Evolutionary conservation across 129 eudicot species (phyloP).

Genomic region (Scalesia atractyloides): DNA sequence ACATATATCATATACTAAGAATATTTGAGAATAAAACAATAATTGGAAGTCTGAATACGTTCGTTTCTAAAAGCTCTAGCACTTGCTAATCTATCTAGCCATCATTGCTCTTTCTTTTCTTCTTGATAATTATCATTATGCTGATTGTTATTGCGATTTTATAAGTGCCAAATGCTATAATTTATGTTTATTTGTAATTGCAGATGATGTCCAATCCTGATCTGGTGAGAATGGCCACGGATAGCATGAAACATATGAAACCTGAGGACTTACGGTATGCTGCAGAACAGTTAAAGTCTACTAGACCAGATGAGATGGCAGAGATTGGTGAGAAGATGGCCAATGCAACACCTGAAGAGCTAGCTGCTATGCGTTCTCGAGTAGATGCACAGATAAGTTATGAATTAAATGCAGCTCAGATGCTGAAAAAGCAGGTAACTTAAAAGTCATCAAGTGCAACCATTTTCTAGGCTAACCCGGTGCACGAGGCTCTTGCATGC

Average conservation of each 20-base stretch:
- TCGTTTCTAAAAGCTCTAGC: neutral
- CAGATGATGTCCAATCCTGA: conserved; percentile 99
- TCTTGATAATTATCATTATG: neutral
- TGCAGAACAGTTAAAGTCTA: conserved; percentile 90
- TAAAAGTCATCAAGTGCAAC: neutral
- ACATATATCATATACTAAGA: neutral
- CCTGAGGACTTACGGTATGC: conserved; percentile 85
- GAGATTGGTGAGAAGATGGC: conserved; percentile 93
- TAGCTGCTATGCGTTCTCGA: conserved; percentile 82
- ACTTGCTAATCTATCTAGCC: neutral
- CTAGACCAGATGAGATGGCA: conserved; percentile 93
- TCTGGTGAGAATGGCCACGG: conserved; percentile 88
- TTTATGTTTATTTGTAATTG: conserved; percentile 19
- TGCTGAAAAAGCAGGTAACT: conserved; percentile 89
- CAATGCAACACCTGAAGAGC: conserved; percentile 85
- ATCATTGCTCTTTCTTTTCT: neutral
- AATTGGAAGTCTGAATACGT: neutral
- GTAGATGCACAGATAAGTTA: conserved; percentile 78
- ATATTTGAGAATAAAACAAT: neutral
- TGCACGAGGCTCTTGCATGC: no score
- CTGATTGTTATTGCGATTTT: conserved; percentile 6
- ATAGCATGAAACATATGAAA: conserved; percentile 80
- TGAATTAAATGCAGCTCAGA: conserved; percentile 80
- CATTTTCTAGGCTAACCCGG: no score
- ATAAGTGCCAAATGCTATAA: neutral